Evolutionary conservation across 331 rosid species (phyloP), one percentile per base, ranked within the genome.

Genomic region (Ulmus americana): DNA sequence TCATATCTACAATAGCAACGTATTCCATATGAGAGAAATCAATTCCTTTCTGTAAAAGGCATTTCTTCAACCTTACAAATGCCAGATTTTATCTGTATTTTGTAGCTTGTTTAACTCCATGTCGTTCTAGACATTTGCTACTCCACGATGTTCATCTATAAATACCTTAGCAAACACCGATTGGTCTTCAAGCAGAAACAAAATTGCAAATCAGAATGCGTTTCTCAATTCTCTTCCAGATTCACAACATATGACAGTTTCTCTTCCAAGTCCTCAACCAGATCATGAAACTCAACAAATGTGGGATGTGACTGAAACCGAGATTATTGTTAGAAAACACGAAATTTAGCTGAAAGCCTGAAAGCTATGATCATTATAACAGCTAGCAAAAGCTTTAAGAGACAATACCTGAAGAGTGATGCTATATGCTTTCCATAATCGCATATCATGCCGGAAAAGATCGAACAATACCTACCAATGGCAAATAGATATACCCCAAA

Each of bases 351-450:
- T 35, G 50, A 56, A 20, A 55, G 61, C 63, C 70, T 39, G 50
- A 55, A 20, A 55, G 61, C 63, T 5, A 43, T 22, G 16, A 12
- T n/a, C 16, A 42, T 38, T 51, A 57, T 6, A 63, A 69, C 11
- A 28, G 50, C 57, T 59, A 43, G 11, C 14, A 47, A 59, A 57
- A 45, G 49, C 16, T n/a, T 61, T 39, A 40, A 56, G 59, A 70
- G 39, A 55, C 52, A 64, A 44, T 74, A 94, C 99, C 99, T 80
- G 90, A 63, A 94, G 74, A 42, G 95, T 87, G 60, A 65, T 74
- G 76, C 88, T 77, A 64, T 94, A 89, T 0, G 97, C 97, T 72
- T 87, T 81, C 97, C 95, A 94, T 67, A 90, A 70, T 66, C 95
- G 86, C 77, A 82, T 63, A 75, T 94, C 95, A 13, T 79, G 90